phyloP scores from a whole-genome alignment of 1,139 yeast genomes.

The Candida labiduridarum region DNA sequence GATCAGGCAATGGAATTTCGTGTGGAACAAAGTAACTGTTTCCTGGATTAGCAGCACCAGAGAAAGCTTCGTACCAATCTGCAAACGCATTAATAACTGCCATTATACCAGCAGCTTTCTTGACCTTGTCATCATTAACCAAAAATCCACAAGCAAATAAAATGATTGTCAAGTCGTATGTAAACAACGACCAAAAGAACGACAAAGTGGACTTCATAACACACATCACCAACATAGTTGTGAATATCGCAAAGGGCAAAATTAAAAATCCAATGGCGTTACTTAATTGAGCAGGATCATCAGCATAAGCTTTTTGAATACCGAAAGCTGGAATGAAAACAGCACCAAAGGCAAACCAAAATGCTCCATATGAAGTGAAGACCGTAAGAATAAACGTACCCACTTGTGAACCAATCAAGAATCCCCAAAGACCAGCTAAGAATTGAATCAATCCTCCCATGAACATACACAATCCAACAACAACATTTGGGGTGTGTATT shows the following conservation, averaged over 20 bases:
- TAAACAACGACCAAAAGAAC: slow-evolving; percentile 53
- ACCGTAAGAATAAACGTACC: slow-evolving; percentile 61
- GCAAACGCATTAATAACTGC: slow-evolving; percentile 59
- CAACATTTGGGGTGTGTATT: slow-evolving; percentile 33
- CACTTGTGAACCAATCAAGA: slow-evolving; percentile 53
- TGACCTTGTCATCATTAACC: slow-evolving; percentile 42
- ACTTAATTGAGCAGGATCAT: slow-evolving; percentile 41
- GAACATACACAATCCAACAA: slow-evolving; percentile 46
- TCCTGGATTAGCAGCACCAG: slow-evolving; percentile 30
- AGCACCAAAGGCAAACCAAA: slow-evolving; percentile 70
- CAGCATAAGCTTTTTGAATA: slow-evolving; percentile 50
- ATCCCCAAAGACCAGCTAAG: slow-evolving; percentile 67
- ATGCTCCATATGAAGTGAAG: slow-evolving; percentile 71
- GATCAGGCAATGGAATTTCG: slow-evolving; percentile 19
- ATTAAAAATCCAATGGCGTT: slow-evolving; percentile 61
- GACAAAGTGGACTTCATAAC: slow-evolving; percentile 69
- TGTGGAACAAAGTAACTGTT: slow-evolving; percentile 30
- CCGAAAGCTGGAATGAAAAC: slow-evolving; percentile 58
- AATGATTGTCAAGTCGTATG: slow-evolving; percentile 56
- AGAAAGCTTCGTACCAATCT: slow-evolving; percentile 58
- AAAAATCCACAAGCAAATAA: slow-evolving; percentile 59
- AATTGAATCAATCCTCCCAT: slow-evolving; percentile 58
- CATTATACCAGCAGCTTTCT: slow-evolving; percentile 69
- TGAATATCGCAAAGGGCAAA: slow-evolving; percentile 65
- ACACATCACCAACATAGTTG: slow-evolving; percentile 56